Conservation (phyloP, 2,329 filamentous ascomycete genomes). For the Aspergillus bombycis region DNA sequence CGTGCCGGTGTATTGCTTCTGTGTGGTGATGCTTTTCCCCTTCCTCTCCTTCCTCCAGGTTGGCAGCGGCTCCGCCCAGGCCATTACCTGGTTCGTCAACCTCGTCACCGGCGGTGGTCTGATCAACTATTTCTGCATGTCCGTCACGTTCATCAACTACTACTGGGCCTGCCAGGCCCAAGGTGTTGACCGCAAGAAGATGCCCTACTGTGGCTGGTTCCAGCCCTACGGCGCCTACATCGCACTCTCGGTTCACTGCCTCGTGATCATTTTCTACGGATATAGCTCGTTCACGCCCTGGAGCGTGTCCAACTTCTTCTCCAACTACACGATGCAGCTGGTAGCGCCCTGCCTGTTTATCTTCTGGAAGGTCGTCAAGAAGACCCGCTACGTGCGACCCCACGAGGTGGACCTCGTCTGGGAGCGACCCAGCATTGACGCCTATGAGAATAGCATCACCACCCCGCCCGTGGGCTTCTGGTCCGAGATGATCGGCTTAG, state of each 20-base stretch:
- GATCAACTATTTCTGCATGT: slow-evolving; percentile 66
- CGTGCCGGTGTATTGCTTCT: slow-evolving; percentile 63
- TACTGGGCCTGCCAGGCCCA: slow-evolving; percentile 58
- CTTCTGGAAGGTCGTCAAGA: slow-evolving; percentile 66
- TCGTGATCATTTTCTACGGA: slow-evolving; percentile 50
- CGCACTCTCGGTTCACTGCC: neutral
- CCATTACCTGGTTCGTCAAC: slow-evolving; percentile 59
- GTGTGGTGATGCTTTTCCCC: slow-evolving; percentile 57
- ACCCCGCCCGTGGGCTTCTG: slow-evolving; percentile 9
- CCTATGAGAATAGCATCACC: slow-evolving; percentile 12
- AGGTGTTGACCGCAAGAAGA: slow-evolving; percentile 53
- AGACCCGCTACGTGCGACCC: slow-evolving; percentile 57
- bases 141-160: slow-evolving; percentile 62
- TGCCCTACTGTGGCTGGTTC: slow-evolving; percentile 63
- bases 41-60: slow-evolving; percentile 58
- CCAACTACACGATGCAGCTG: slow-evolving; percentile 60
- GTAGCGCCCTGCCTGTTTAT: slow-evolving; percentile 57
- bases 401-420: slow-evolving; percentile 59
- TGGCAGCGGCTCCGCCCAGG: slow-evolving; percentile 52
- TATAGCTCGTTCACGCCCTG: slow-evolving; percentile 55
- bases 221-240: slow-evolving; percentile 59
- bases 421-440: slow-evolving; percentile 14
- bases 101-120: slow-evolving; percentile 59
- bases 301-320: slow-evolving; percentile 48
- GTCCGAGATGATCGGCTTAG: slow-evolving; percentile 4